Conservation (phyloP, 768 basidiomycete genomes). For the Austroboletus festivus region DNA sequence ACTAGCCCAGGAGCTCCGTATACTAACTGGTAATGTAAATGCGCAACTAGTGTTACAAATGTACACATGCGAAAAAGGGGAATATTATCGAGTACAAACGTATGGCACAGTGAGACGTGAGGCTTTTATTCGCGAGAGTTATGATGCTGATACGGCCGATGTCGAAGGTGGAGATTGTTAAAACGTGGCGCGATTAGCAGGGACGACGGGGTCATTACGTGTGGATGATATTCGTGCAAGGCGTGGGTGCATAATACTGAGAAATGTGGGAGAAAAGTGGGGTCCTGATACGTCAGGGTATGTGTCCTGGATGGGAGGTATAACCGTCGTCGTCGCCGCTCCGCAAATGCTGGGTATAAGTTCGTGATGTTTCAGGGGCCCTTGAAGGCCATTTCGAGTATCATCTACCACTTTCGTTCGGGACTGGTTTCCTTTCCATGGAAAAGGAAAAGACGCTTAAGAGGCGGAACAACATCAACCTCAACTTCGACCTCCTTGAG, state of each 20-base stretch:
- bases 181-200: slow-evolving; percentile 29
- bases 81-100: slow-evolving; percentile 32
- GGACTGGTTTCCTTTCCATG: slow-evolving; percentile 40
- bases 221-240: slow-evolving; percentile 26
- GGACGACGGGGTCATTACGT: slow-evolving; percentile 30
- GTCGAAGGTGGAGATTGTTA: slow-evolving; percentile 13
- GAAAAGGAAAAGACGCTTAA: slow-evolving; percentile 72
- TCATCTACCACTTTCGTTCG: slow-evolving; percentile 28
- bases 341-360: slow-evolving; percentile 30
- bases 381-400: slow-evolving; percentile 7
- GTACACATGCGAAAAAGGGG: slow-evolving; percentile 25
- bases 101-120: slow-evolving; percentile 30
- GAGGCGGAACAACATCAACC: slow-evolving; percentile 52
- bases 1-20: slow-evolving; percentile 36
- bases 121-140: slow-evolving; percentile 22
- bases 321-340: slow-evolving; percentile 30
- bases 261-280: slow-evolving; percentile 18
- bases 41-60: slow-evolving; percentile 34
- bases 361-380: slow-evolving; percentile 14
- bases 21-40: slow-evolving; percentile 35
- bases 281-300: slow-evolving; percentile 36
- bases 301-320: slow-evolving; percentile 32
- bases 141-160: slow-evolving; percentile 10
- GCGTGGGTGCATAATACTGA: slow-evolving; percentile 22
- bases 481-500: slow-evolving; percentile 50